Evolutionary conservation across 306 rosid species (phyloP), one percentile per base, ranked within the genome.

Genomic region (Delonix regia): DNA sequence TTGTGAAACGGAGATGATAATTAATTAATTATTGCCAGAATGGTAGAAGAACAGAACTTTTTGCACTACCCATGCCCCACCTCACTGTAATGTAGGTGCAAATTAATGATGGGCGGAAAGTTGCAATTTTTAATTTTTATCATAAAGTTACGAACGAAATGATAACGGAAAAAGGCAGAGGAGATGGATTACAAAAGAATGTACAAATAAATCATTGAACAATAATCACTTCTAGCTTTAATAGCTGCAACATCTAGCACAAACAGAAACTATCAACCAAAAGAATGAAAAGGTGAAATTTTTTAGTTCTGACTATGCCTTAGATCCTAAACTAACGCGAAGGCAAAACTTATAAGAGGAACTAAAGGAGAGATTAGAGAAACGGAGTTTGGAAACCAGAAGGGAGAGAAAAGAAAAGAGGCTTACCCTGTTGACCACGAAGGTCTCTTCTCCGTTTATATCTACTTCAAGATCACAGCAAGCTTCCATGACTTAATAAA

Each of bases 401-500:
- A 48, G 53, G 53, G 16, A 44, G 14, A 4, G 33, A 30, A 30
- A 1, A 1, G 14, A 18, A 15, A n/a, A 63, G n/a, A 59, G 63
- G 71, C 69, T 79, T 75, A 90, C 92, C 90, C 83, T 89, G 83
- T 85, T 77, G 67, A 87, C 83, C 82, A 88, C 62, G 80, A 92
- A 90, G 69, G 84, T 69, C 74, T 85, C 85, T 67, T 87, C 85
- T 12, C 90, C 90, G 61, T 90, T 87, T 82, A 77, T 81, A 77
- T 85, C 86, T 22, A 90, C 88, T 84, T 88, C 80, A 79, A 91
- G 87, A 77, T 85, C 86, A 87, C 86, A 78, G 48, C 53, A 78
- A 21, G 60, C 55, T 81, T 62, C 80, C 89, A 85, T 88, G 16
- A 41, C 27, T 41, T 22, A 10, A 65, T 14, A 38, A 19, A 45